A percentile compares a stretch with the other conserved stretches of the same genome.
phyloP scores from a whole-genome alignment of 805 yeast species.

The Kuraishia capsulata region DNA sequence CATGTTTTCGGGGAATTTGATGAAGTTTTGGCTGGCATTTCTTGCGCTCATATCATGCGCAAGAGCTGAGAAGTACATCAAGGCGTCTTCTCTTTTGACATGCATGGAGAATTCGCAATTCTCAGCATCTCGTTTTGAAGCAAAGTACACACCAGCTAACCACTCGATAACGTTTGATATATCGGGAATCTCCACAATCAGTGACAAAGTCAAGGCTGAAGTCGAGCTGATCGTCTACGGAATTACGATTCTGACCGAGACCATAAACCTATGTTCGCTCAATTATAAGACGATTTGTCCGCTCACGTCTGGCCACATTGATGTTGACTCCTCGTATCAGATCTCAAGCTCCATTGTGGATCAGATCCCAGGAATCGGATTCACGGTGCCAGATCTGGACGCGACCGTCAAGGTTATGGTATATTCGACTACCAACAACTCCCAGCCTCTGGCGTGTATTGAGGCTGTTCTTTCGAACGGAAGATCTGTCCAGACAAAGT shows the following conservation, averaged over 20 bases:
- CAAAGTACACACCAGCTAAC: conserved; percentile 60
- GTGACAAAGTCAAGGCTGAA: conserved; percentile 60
- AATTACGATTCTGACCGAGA: conserved; percentile 43
- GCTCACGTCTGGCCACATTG: conserved; percentile 78
- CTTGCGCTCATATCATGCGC: too few species aligned
- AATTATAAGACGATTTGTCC: conserved; percentile 63
- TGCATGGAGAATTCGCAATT: conserved; percentile 89
- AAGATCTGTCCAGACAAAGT: conserved; percentile 86
- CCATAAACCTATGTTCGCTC: conserved; percentile 58
- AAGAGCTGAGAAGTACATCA: conserved; percentile 21
- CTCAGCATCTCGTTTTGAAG: conserved; percentile 78
- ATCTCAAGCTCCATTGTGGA: conserved; percentile 32
- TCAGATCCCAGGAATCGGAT: conserved; percentile 75
- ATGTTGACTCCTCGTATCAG: conserved; percentile 42
- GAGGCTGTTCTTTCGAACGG: conserved; percentile 82
- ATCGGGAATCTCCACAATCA: conserved; percentile 70
- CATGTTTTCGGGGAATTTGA: too few species aligned
- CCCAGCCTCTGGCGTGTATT: conserved; percentile 74
- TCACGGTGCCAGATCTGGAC: conserved; percentile 87
- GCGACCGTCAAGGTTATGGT: conserved; percentile 78
- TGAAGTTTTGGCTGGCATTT: too few species aligned
- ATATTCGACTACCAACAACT: conserved; percentile 31
- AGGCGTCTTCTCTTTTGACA: conserved; percentile 61
- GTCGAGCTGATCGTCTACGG: conserved; percentile 76
- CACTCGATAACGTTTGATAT: conserved; percentile 55